Evolutionary conservation across 2,329 filamentous ascomycete genomes (phyloP).

Genomic region (Cryphonectria parasitica): DNA sequence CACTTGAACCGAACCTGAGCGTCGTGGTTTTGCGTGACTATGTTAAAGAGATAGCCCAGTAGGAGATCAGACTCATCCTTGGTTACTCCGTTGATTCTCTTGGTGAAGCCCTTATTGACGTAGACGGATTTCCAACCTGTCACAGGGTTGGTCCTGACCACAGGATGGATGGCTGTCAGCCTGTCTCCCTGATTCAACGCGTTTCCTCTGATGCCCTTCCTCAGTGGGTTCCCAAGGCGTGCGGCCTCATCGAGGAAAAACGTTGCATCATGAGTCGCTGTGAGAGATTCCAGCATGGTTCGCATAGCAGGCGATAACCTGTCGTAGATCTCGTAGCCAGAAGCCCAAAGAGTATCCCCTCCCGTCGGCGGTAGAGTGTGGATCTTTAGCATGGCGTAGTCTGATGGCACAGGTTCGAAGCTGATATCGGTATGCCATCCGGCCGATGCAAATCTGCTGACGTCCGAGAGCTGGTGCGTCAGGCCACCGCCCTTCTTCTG

Average conservation of each 20-base stretch:
- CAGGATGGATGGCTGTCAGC: constrained; percentile 55
- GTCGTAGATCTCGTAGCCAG: constrained; percentile 58
- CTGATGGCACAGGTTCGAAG: constrained; percentile 50
- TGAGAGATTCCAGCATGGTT: constrained; percentile 52
- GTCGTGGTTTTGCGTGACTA: constrained; percentile 60
- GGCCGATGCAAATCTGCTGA: constrained; percentile 48
- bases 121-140: constrained; percentile 62
- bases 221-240: constrained; percentile 45
- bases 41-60: constrained; percentile 51
- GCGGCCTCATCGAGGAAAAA: constrained; percentile 56
- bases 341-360: constrained; percentile 54
- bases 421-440: constrained; percentile 43
- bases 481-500: constrained; percentile 57
- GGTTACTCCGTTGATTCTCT: constrained; percentile 58
- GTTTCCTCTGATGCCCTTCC: constrained; percentile 49
- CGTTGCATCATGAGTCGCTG: constrained; percentile 52
- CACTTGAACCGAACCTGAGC: constrained; percentile 59
- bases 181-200: constrained; percentile 60
- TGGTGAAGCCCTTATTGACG: constrained; percentile 55
- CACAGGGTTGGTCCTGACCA: constrained; percentile 63
- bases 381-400: constrained; percentile 53
- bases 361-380: constrained; percentile 48
- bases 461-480: constrained; percentile 55
- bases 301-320: constrained; percentile 53
- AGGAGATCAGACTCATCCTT: constrained; percentile 57